Evolutionary conservation across 164 flowering plant species (phyloP), one percentile per base, ranked within the genome.

Genomic region (Hamamelis virginiana): DNA sequence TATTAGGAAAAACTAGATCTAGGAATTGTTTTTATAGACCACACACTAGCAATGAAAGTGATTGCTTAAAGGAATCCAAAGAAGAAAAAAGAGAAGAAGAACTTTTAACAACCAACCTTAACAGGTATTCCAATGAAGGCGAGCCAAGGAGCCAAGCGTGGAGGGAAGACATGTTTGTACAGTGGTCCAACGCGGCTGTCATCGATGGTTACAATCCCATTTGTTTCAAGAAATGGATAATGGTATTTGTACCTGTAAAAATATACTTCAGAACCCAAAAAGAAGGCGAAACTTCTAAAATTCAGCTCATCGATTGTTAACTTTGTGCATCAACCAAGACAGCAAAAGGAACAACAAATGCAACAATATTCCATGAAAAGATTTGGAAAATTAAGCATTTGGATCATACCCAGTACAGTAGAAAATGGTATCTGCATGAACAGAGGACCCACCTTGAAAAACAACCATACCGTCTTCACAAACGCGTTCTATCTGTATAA

Each of bases 101-200:
- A 33, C 41, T 33, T 33, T 33, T 33, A 23, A 55, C 9, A 2
- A 53, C 68, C 19, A 45, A 79, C 86, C 81, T n/a, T 22, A 9
- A 21, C 22, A 26, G 84, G 77, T 25, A 83, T 56, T 28, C 85
- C 86, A 3, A 83, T 67, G 51, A 85, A 83, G 41, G 89, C 81
- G 33, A 85, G 82, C 27, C 59, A n/a, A 1, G 85, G 85, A 56
- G 82, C 81, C 59, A 80, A 71, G 55, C 47, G 1, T 26, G 89
- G 86, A 1, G 86, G 85, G 59, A 81, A 84, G 16, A 84, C 78
- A 64, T 81, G 83, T 76, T 84, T 76, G n/a, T n/a, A n/a, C n/a
- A n/a, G n/a, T n/a, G n/a, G n/a, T n/a, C n/a, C 86, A 48, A 83
- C 84, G 23, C 84, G 73, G 18, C 78, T 80, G 66, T 85, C 82